phyloP scores from a whole-genome alignment of 2,329 filamentous ascomycete genomes.

The Pyricularia pennisetigena region DNA sequence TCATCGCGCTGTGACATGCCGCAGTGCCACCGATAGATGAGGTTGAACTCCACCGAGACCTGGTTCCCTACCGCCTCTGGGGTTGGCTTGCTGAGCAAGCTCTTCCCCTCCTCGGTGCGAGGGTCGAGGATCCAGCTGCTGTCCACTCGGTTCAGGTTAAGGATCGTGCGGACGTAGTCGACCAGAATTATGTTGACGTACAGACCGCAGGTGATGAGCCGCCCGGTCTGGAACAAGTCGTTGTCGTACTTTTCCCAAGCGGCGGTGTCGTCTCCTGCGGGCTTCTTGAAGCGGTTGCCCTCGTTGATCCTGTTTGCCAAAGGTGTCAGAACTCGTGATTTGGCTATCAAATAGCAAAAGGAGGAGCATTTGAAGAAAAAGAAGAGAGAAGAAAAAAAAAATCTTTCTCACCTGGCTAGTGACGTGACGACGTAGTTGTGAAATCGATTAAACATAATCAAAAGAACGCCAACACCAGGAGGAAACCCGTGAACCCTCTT shows the following conservation, averaged over 20 bases:
- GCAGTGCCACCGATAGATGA: conserved; percentile 41
- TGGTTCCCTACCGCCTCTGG: conserved; percentile 37
- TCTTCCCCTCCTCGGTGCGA: conserved; percentile 15
- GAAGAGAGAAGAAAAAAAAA: too few species aligned
- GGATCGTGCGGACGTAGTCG: conserved; percentile 28
- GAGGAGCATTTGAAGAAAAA: too few species aligned
- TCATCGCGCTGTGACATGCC: conserved; percentile 32
- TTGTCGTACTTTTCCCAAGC: conserved; percentile 26
- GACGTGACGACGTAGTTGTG: conserved; percentile 52
- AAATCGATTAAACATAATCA: conserved; percentile 61
- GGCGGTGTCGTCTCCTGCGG: conserved; percentile 17
- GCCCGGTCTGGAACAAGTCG: conserved; percentile 27
- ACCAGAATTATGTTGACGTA: conserved; percentile 39
- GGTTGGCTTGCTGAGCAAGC: conserved; percentile 13
- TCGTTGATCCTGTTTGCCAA: conserved; percentile 52
- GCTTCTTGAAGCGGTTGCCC: conserved; percentile 46
- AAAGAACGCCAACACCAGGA: conserved; percentile 54
- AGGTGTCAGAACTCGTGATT: conserved; percentile 31
- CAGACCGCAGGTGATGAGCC: conserved; percentile 41
- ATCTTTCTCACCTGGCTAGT: background rate
- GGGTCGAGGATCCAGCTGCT: conserved; percentile 21
- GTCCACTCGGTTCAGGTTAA: conserved; percentile 24
- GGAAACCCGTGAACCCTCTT: conserved; percentile 56
- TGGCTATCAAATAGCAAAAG: background rate
- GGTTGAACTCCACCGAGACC: conserved; percentile 40